Conservation (phyloP, 2,329 filamentous ascomycete genomes). For the Polytolypa hystricis region DNA sequence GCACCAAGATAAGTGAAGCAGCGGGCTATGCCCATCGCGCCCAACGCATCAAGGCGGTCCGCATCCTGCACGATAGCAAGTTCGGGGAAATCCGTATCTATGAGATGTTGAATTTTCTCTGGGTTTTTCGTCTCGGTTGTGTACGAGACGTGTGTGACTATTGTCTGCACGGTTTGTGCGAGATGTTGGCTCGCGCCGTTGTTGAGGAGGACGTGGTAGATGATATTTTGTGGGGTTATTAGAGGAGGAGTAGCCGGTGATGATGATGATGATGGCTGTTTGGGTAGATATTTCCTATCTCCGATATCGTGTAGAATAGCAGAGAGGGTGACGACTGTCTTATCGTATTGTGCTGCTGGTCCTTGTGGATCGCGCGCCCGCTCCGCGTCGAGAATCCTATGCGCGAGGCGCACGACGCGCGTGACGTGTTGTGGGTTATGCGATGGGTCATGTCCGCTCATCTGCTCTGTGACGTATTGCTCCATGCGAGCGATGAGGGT, state of each 20-base stretch:
- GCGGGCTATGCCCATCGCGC: constrained; percentile 71
- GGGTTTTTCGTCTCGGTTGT: constrained; percentile 60
- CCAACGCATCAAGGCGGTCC: constrained; percentile 82
- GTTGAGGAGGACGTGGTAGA: constrained; percentile 18
- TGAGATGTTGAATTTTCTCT: constrained; percentile 45
- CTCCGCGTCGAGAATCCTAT: constrained; percentile 49
- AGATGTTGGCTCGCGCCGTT: constrained; percentile 46
- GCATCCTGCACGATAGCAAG: constrained; percentile 83
- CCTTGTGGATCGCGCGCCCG: constrained; percentile 18
- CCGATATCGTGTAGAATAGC: constrained; percentile 81
- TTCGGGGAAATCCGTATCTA: constrained; percentile 54
- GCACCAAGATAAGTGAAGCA: constrained; percentile 67
- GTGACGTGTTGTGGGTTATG: constrained; percentile 65
- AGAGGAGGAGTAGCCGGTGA: constrained; percentile 13
- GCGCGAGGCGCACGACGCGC: constrained; percentile 65
- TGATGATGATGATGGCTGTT: constrained; percentile 14
- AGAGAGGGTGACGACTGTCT: constrained; percentile 51
- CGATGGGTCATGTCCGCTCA: constrained; percentile 54
- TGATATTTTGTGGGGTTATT: constrained; percentile 13
- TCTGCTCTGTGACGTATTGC: constrained; percentile 4
- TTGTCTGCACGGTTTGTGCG: constrained; percentile 55
- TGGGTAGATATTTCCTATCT: constrained; percentile 63
- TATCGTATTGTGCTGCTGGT: constrained; percentile 33
- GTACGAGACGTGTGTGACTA: constrained; percentile 71
- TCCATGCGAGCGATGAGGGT: too few species aligned